Conservation (phyloP, 2,329 filamentous ascomycete species). For the Mollisia scopiformis region DNA sequence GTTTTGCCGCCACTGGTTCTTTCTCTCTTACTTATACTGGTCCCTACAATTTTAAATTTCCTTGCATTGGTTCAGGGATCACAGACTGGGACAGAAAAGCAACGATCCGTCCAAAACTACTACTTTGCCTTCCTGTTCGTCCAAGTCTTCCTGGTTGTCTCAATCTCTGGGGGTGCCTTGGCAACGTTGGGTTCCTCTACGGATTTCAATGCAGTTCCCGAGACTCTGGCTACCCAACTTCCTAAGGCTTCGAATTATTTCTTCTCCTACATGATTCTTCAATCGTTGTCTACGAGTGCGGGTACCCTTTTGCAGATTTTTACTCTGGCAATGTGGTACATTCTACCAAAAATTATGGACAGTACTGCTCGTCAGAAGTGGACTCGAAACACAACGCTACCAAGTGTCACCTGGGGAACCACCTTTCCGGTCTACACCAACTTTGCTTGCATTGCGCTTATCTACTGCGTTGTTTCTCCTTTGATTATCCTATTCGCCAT, state of each 20-base stretch:
- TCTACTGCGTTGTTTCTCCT: slow-evolving; percentile 88
- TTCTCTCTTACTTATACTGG: slow-evolving; percentile 74
- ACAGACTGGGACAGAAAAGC: slow-evolving; percentile 78
- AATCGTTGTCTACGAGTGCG: slow-evolving; percentile 88
- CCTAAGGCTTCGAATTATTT: slow-evolving; percentile 94
- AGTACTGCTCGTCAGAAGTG: slow-evolving; percentile 84
- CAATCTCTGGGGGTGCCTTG: slow-evolving; percentile 76
- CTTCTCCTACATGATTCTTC: slow-evolving; percentile 97
- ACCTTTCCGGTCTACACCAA: slow-evolving; percentile 98
- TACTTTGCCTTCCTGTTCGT: slow-evolving; percentile 96
- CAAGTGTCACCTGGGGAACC: slow-evolving; percentile 82
- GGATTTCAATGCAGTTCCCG: slow-evolving; percentile 62
- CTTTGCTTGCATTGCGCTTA: slow-evolving; percentile 87
- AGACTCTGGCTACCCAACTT: slow-evolving; percentile 75
- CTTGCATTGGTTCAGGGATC: slow-evolving; percentile 76
- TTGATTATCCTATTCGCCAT: slow-evolving; percentile 92
- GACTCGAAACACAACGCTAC: slow-evolving; percentile 77
- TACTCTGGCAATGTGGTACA: slow-evolving; percentile 78
- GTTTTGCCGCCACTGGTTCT: slow-evolving; percentile 80
- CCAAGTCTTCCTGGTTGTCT: slow-evolving; percentile 92
- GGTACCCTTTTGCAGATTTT: slow-evolving; percentile 84
- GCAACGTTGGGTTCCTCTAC: slow-evolving; percentile 55
- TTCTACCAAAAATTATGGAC: slow-evolving; percentile 80
- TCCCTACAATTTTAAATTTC: slow-evolving; percentile 78
- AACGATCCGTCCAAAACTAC: slow-evolving; percentile 85